Base-by-base conservation (phyloP, 371 early-diverging fungal genomes). In the Sporodiniella umbellata region DNA sequence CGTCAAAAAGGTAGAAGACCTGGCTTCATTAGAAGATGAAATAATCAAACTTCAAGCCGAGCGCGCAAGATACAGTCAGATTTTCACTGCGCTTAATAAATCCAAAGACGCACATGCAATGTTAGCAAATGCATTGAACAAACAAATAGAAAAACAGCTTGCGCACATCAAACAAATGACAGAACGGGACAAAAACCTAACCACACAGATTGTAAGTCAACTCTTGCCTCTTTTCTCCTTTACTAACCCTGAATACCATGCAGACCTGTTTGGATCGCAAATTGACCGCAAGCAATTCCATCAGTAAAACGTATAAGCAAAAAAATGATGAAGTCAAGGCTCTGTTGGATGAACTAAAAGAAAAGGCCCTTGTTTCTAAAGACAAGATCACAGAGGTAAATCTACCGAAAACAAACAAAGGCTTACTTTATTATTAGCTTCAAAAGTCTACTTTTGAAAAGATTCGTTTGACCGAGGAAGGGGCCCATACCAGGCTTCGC, bases 11-110 rank as follows among this genome's bases (percentile, higher is more conserved):
- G 87, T 89, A 2, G 72, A 88, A 47, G 84, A 87, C 51, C 62
- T 91, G 25, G 68, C 81, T 1, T 68, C 74, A 25, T 87, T 87
- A 61, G 88, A 91, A 60, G 92, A 93, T 44, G 83, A 86, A 12
- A 81, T 93, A 10, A 61, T 78, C 42, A 80, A 83, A 49, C 59
- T 92, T 10, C 66, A 86, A 23, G 83, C 88, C 2, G 95, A 94
- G 22, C 51, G 64, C 12, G 50, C 58, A 11, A 76, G 68, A 51
- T 76, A 60, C 47, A 68, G 61, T 28, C 70, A 72, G 22, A 70
- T 71, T 12, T 76, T 76, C 48, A 59, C 66, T 26, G 47, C 64
- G 10, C 37, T 76, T 8, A 68, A 66, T 30, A 58, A 61, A 30
- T 58, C 61, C 25, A 70, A 64, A 40, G 77, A 76, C 19, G 60